A percentile compares a stretch with the other conserved stretches of the same genome.
Evolutionary conservation across 1,284 basidiomycete genomes (phyloP).

Genomic region (Malassezia globosa): DNA sequence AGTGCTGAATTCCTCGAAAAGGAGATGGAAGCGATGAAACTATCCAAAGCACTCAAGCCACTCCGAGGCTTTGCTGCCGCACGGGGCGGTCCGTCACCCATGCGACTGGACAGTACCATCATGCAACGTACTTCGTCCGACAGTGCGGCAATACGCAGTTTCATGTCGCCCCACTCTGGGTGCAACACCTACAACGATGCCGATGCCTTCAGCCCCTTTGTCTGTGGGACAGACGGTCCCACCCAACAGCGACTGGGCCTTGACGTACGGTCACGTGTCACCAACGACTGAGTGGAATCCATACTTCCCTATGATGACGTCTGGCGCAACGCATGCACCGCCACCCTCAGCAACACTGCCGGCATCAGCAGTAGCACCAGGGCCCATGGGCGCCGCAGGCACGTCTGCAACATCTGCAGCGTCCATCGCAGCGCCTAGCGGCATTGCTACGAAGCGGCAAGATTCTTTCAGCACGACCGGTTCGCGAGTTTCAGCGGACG

Average conservation of each 20-base stretch:
- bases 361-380: too few species aligned
- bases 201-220: not conserved
- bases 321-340: not conserved
- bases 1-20: slow-evolving; percentile 6
- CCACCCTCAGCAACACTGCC: too few species aligned
- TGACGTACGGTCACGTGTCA: not conserved
- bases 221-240: not conserved
- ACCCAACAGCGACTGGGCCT: not conserved
- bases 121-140: slow-evolving; percentile 17
- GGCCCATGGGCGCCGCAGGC: not conserved
- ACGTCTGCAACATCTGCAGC: too few species aligned
- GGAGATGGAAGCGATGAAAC: slow-evolving; percentile 3
- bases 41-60: not conserved
- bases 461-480: not conserved
- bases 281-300: slow-evolving; percentile 7
- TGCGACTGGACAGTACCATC: not conserved
- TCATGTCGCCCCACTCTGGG: not conserved
- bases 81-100: not conserved
- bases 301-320: slow-evolving; percentile 10
- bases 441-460: too few species aligned
- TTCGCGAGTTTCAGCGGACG: not conserved
- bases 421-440: too few species aligned
- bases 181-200: not conserved
- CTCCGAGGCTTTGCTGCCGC: not conserved
- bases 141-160: slow-evolving; percentile 3